Conservation (phyloP, 495 filamentous ascomycete genomes). For the Elasticomyces elasticus region DNA sequence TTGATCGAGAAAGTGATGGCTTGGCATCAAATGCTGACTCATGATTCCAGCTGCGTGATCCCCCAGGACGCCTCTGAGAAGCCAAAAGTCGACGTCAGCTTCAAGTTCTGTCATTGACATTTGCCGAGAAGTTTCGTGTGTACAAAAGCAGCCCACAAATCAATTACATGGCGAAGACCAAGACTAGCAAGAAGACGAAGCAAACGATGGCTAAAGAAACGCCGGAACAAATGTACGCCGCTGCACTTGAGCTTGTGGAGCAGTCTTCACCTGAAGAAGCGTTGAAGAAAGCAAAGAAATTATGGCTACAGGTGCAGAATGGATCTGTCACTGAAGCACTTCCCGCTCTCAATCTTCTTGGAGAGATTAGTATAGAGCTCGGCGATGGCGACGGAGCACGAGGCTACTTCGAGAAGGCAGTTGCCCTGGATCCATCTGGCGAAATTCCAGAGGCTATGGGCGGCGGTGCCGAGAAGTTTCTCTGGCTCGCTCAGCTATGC, state of each 20-base stretch:
- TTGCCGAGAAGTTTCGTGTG: too few relatives aligned
- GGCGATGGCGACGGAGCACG: conserved; percentile 67
- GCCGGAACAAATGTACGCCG: conserved; percentile 47
- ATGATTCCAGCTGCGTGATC: too few relatives aligned
- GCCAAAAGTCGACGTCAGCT: too few relatives aligned
- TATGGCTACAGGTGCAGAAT: conserved; percentile 42
- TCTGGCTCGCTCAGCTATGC: conserved; percentile 89
- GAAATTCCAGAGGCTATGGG: conserved; percentile 48
- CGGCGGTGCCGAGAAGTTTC: conserved; percentile 85
- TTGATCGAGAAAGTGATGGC: too few relatives aligned
- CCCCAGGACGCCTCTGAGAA: too few relatives aligned
- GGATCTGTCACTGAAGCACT: conserved; percentile 39
- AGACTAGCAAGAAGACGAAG: too few relatives aligned
- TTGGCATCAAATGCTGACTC: too few relatives aligned
- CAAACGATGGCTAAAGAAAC: conserved; percentile 33
- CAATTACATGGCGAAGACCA: conserved; percentile 18
- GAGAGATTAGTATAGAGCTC: conserved; percentile 74
- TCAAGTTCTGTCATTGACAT: too few relatives aligned
- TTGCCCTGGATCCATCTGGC: conserved; percentile 63
- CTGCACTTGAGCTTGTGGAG: conserved; percentile 60
- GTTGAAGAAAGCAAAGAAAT: conserved; percentile 51
- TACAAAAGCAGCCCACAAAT: conserved; percentile 20
- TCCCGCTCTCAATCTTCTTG: conserved; percentile 65
- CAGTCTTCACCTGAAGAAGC: conserved; percentile 61
- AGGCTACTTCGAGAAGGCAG: conserved; percentile 57